These are phyloP conservation scores for Ascoidea tarda DNA, from an alignment of 805 yeast species.

Conservation along the genomic window DNA sequence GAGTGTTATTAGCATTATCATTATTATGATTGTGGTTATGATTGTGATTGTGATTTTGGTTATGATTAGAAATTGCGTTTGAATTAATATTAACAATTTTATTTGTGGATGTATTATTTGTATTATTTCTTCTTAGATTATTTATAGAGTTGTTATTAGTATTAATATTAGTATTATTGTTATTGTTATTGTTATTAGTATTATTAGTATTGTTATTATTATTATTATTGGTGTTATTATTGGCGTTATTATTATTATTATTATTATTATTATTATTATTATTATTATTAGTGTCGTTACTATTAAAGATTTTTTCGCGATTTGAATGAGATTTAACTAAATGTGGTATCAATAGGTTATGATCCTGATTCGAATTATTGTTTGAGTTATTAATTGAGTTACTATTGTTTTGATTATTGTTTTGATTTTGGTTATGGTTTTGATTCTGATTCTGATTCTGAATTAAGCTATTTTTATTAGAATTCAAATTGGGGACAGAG, in stretches of 20 bases:
- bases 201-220: too few relatives aligned
- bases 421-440: too few relatives aligned
- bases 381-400: not conserved
- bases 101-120: not conserved
- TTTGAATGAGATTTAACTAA: not conserved
- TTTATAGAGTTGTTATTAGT: not conserved
- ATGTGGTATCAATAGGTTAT: not conserved
- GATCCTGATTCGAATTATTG: not conserved
- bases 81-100: not conserved
- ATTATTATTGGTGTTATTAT: too few relatives aligned
- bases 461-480: not conserved
- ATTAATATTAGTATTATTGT: not conserved
- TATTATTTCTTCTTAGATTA: too few relatives aligned
- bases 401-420: too few relatives aligned
- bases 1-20: not conserved
- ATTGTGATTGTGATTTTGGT: too few relatives aligned
- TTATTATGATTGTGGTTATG: too few relatives aligned
- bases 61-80: not conserved
- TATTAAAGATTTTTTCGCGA: too few relatives aligned
- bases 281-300: not conserved
- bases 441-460: not conserved
- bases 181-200: not conserved
- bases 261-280: too few relatives aligned
- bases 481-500: not conserved
- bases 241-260: too few relatives aligned